Base-by-base conservation (phyloP, 306 rosid species). In the Fragaria iinumae region DNA sequence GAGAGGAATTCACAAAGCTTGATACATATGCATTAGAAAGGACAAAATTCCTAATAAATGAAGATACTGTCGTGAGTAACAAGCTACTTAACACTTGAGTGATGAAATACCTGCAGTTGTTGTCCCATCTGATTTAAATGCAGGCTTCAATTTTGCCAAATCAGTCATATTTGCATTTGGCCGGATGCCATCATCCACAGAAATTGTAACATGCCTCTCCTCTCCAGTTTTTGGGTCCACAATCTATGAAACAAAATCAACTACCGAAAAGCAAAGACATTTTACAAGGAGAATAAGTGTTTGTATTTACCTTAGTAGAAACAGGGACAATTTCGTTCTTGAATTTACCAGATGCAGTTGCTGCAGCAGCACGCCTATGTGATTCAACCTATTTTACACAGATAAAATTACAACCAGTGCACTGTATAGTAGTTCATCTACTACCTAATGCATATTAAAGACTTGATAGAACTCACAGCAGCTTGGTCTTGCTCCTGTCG, bases 401-500 rank as follows among this genome's bases (percentile, higher is more conserved):
- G 21, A 77, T 23, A 21, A 8, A 76, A 44, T 55, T 47, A 66
- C 48, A 41, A 66, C 34, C 43, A 32, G 50, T 64, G n/a, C 44
- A 38, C 23, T 64, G 52, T 8, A 52, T 64, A 21, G 21, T 20
- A 48, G 14, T 68, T 29, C 55, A 50, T 27, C 45, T 4, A 69
- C 48, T 23, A 65, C 73, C 29, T 63, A 69, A 74, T 34, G 72
- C 74, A 67, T n/a, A 63, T 79, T 43, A 45, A 83, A 56, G 48
- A 80, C 57, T 47, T 39, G 8, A 68, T 21, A 53, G 72, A 65
- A 85, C 97, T 90, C 84, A 92, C 98, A 83, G 97, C 97, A 52
- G 97, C 97, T 44, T 73, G 90, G 78, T 95, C 98, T 81, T 95
- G 98, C 86, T 95, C 97, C 78, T 82, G 80, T 83, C 96, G 86